Evolutionary conservation across 1,284 basidiomycete genomes (phyloP).

Genomic region (Papiliotrema terrestris): DNA sequence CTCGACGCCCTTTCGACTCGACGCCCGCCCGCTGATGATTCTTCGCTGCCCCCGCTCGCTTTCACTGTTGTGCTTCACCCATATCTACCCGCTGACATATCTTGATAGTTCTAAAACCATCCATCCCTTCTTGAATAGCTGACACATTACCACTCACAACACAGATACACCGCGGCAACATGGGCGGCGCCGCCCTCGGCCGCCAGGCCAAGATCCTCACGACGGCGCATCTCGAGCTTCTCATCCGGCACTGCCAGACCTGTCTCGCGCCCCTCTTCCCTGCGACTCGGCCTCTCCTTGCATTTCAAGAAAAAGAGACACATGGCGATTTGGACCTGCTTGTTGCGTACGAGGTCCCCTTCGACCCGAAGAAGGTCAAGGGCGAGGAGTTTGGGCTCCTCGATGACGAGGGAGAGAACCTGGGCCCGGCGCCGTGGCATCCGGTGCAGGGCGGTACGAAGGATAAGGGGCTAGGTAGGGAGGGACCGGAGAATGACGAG

Average conservation of each 20-base stretch:
- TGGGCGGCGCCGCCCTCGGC: conserved; percentile 38
- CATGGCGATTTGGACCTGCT: conserved; percentile 42
- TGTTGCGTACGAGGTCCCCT: conserved; percentile 11
- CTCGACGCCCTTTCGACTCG: too few relatives aligned
- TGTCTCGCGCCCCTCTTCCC: conserved; percentile 7
- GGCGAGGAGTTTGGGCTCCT: conserved; percentile 7
- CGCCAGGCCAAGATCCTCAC: conserved; percentile 20
- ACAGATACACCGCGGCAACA: conserved; percentile 4
- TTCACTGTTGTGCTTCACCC: too few relatives aligned
- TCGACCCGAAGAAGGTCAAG: conserved; percentile 3
- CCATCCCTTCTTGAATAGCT: too few relatives aligned
- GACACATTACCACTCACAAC: background rate
- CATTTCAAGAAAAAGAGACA: conserved; percentile 16
- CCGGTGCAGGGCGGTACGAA: background rate
- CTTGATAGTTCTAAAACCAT: too few relatives aligned
- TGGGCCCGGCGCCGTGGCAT: background rate
- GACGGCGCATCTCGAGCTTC: conserved; percentile 12
- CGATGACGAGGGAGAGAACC: conserved; percentile 3
- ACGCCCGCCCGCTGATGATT: too few relatives aligned
- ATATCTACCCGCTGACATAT: too few relatives aligned
- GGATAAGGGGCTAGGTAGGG: conserved; percentile 4
- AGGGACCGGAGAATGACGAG: conserved; percentile 7
- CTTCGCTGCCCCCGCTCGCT: too few relatives aligned
- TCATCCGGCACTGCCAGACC: background rate
- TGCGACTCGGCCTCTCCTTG: conserved; percentile 6